Evolutionary conservation across 2,329 filamentous ascomycete genomes (phyloP), one percentile per base, ranked within the genome.

Genomic region (Neofusicoccum cordaticola): DNA sequence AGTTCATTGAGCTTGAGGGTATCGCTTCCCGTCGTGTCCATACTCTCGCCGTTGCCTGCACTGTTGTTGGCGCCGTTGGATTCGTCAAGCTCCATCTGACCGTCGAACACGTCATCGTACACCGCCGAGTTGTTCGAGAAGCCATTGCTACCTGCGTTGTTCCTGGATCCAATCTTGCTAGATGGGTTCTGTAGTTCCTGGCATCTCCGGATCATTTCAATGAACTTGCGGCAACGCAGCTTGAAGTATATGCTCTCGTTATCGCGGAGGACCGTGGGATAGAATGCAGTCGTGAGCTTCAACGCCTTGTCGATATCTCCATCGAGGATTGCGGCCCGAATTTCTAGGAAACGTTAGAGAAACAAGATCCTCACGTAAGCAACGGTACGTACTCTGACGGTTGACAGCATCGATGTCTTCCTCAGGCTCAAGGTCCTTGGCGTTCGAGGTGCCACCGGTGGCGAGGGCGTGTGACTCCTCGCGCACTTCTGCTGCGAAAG

Each of bases 251-350:
- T 92, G 62, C 92, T 87, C 63, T 91, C 87, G 72, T 97, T 92
- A 22, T 91, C 86, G 52, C 86, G 83, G 17, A 99, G 84, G 1
- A 98, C 92, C 27, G 85, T 84, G 4, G 92, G 90, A 71, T 97
- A 99, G 72, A 88, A 91, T 12, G 83, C 82, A 57, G 88, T 86
- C 2, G 91, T 96, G 71, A 89, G 85, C 75, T 93, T 90, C n/a
- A 98, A 83, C 0, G 94, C 94, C 69, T 85, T 88, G 77, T 98
- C 95, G 66, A 99, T 91, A 71, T 99, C 92, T 22, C 95, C 95
- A 66, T 96, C 91, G 2, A 98, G 83, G 52, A 99, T 92, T 0
- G 93, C 91, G 68, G 87, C 85, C 63, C 95, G 88, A 68, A 98
- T 97, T 75, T 88, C 91, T 97, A 72, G 0, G 69, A 3, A 50